These are phyloP conservation scores for Zoysia matrella DNA, from an alignment of 202 grass and related monocot species.

Conservation along the genomic window DNA sequence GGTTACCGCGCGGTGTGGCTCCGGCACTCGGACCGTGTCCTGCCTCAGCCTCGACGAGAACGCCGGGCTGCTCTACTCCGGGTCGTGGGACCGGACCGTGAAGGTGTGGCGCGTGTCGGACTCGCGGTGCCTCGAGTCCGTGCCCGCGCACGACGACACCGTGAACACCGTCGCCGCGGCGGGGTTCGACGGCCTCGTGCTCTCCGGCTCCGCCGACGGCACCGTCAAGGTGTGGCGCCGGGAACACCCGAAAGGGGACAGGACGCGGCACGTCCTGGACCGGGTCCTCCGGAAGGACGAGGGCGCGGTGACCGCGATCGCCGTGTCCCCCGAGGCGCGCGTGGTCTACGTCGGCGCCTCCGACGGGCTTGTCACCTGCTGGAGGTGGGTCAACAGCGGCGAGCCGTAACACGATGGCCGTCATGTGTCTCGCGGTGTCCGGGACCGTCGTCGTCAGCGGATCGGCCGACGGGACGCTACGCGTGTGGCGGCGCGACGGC, in stretches of 20 bases:
- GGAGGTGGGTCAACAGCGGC: constrained; percentile 45
- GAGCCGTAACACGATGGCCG: constrained; percentile 43
- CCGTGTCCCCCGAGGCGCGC: constrained; percentile 37
- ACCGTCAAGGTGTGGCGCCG: constrained; percentile 76
- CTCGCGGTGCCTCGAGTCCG: constrained; percentile 75
- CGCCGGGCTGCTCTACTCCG: constrained; percentile 76
- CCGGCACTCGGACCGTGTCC: constrained; percentile 84
- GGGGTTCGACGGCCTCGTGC: constrained; percentile 51
- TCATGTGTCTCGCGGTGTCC: constrained; percentile 74
- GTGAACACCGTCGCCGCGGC: constrained; percentile 67
- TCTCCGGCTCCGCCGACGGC: constrained; percentile 83
- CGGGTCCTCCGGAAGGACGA: constrained; percentile 60
- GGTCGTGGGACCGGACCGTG: constrained; percentile 76
- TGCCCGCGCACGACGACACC: constrained; percentile 74
- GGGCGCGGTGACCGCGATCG: constrained; percentile 71
- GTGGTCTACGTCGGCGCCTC: constrained; percentile 74
- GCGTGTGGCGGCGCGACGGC: constrained; percentile 61
- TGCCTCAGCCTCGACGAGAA: constrained; percentile 73
- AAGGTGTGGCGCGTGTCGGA: constrained; percentile 82
- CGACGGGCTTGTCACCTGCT: constrained; percentile 67
- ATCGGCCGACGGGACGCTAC: constrained; percentile 69
- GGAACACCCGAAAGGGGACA: not conserved
- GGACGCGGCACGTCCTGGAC: constrained; percentile 52
- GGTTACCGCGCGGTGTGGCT: constrained; percentile 49
- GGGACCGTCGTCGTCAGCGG: constrained; percentile 66